Conservation (phyloP, 257 asterid species). For the Pogostemon cablin region DNA sequence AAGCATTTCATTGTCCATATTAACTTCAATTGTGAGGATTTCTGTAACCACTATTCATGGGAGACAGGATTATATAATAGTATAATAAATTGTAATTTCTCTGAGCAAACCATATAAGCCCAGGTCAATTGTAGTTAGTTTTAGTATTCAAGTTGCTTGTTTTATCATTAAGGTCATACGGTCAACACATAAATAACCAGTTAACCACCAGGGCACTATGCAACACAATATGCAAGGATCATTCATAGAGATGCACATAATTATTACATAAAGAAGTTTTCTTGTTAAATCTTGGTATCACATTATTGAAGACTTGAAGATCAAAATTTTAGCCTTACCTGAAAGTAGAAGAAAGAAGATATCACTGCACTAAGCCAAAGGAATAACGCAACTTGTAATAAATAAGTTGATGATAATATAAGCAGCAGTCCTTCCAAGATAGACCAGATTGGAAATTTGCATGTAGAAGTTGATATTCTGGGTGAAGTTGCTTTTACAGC, state of each 20-base stretch:
- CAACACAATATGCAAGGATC: constrained; percentile 22
- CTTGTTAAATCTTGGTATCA: background rate
- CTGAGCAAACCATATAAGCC: constrained; percentile 13
- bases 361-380: constrained; percentile 91
- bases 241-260: constrained; percentile 23
- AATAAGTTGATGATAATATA: constrained; percentile 77
- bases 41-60: background rate
- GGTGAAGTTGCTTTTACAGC: constrained; percentile 55
- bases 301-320: constrained; percentile 11
- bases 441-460: constrained; percentile 76
- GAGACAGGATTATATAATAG: background rate
- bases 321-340: constrained; percentile 51
- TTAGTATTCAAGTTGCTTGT: constrained; percentile 13
- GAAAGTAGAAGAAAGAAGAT: constrained; percentile 97
- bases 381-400: constrained; percentile 80
- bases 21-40: constrained; percentile 3
- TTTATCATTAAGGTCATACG: constrained; percentile 3
- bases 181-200: background rate
- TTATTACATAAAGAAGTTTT: constrained; percentile 15
- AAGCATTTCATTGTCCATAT: constrained; percentile 1
- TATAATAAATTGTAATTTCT: background rate
- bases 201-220: background rate
- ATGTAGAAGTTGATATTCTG: constrained; percentile 44
- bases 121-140: constrained; percentile 5
- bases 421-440: constrained; percentile 86